Evolutionary conservation across 129 eudicot genomes (phyloP), one percentile per base, ranked within the genome.

Genomic region (Erigeron canadensis): DNA sequence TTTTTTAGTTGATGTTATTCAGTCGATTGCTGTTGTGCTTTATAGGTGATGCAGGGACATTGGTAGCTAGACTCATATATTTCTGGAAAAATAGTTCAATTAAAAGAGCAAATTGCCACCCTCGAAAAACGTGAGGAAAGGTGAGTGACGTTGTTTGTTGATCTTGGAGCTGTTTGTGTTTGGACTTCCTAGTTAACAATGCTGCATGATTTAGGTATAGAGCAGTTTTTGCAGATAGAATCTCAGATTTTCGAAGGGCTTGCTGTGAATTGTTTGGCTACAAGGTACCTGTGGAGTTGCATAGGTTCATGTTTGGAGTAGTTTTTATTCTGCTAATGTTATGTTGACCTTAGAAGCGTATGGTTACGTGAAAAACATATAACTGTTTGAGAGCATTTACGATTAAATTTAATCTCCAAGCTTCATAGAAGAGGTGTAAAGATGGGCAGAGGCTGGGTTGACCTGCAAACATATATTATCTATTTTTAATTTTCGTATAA

Each of bases 61-160:
- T 70, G 64, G 99, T 90, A 10, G 64, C 97, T 90, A 10, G 99
- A 95, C 85, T 90, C 99, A 1, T 90, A 82, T 70, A 72, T 95
- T 48, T 91, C 99, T 82, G 97, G 95, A 60, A 90, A 90, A 76
- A 91, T 88, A 71, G 83, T 86, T 78, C 97, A 95, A 76, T 77
- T 90, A 54, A 95, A 95, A 83, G 99, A 95, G 83, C 96, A 90
- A 81, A 88, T 95, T 67, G 97, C 99, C 75, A 95, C 94, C 71
- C 96, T 95, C 13, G 97, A 86, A 78, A 95, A 95, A 72, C 99
- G 99, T 2, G 99, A 95, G 79, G 97, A 90, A 77, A 88, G 99
- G 99, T 90, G 28, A 80, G 80, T 44, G 65, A 38, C 11, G 34
- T 40, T 8, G n/a, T 43, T 39, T 61, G 46, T 41, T 37, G 19